A percentile compares a stretch with the other conserved stretches of the same genome.
Conservation (phyloP, 202 grass and related monocot species). For the Panicum hallii region DNA sequence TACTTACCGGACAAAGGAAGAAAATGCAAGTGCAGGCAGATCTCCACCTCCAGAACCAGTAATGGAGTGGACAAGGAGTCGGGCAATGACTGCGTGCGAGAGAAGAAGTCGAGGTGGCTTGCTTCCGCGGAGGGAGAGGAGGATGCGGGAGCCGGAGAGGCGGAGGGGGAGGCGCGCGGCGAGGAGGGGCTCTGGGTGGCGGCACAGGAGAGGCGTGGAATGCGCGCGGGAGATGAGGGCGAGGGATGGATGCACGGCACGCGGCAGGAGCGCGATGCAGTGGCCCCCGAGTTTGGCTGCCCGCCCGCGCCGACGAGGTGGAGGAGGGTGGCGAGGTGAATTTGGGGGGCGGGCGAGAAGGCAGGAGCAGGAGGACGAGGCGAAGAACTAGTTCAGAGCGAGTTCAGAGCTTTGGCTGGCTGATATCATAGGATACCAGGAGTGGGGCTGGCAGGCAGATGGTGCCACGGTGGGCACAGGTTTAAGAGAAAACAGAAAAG, state of each 20-base stretch:
- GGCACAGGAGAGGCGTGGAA: neutral
- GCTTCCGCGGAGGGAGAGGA: neutral
- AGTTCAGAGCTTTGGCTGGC: conserved; percentile 17
- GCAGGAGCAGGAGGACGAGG: neutral
- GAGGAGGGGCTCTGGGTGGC: neutral
- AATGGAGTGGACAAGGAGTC: neutral
- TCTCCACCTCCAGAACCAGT: neutral
- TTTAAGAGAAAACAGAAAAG: neutral
- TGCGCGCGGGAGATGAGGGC: neutral
- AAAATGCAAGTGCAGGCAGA: neutral
- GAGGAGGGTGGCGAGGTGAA: neutral
- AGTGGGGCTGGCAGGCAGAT: conserved; percentile 27
- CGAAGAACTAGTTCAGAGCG: neutral
- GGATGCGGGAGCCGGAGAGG: neutral
- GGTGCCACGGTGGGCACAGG: conserved; percentile 23
- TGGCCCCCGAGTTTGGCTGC: neutral
- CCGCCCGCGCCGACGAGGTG: neutral
- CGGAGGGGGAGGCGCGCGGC: neutral
- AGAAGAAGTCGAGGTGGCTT: neutral
- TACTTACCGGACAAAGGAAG: neutral
- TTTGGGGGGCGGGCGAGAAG: neutral
- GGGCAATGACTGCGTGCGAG: neutral
- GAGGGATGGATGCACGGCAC: neutral
- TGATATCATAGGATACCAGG: conserved; percentile 26
- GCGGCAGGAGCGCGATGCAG: neutral